Evolutionary conservation across 1,284 basidiomycete genomes (phyloP), one percentile per base, ranked within the genome.

Genomic region (Kalmanozyma brasiliensis): DNA sequence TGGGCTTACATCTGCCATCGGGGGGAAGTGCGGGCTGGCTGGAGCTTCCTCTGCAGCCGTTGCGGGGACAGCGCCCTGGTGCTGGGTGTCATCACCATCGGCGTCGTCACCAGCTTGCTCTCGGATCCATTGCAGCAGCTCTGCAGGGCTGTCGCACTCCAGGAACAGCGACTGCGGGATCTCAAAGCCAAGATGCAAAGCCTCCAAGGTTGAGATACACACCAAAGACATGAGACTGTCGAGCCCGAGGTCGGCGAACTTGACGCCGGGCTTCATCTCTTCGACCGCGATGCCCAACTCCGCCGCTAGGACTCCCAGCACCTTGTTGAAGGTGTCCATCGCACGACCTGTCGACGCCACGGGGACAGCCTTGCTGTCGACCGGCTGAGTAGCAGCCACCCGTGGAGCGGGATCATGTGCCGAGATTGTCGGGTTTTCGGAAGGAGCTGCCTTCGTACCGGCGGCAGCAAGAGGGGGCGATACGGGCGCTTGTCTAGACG

Each of bases 161-260:
- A 73, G 38, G 49, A 73, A 73, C 13, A 73, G 53, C 17, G 64
- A 64, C 30, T 64, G 61, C 3, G 71, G 66, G 22, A 73, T 51
- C 30, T 49, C 49, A 20, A 73, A 42, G 3, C 55, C 64, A 6
- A 68, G 49, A 14, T 47, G 35, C 37, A 73, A 23, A 4, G 48
- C 37, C 40, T 68, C 71, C 8, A 73, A 45, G 30, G 63, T 58
- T 34, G 67, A 66, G 23, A 71, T 66, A 45, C 62, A 66, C 4
- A 69, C 71, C 30, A 73, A 43, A 0, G 71, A 67, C 71, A 73
- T 73, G 22, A 73, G 56, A 36, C 61, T 65, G 38, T 73, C 71
- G 13, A 73, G 57, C 1, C 71, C 71, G 6, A 73, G 52, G 22
- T 73, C 71, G 32, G 62, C 61, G 16, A 73, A 61, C 16, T 57